Conservation (phyloP, 176 grass and related monocot genomes). For the Oryza officinalis region DNA sequence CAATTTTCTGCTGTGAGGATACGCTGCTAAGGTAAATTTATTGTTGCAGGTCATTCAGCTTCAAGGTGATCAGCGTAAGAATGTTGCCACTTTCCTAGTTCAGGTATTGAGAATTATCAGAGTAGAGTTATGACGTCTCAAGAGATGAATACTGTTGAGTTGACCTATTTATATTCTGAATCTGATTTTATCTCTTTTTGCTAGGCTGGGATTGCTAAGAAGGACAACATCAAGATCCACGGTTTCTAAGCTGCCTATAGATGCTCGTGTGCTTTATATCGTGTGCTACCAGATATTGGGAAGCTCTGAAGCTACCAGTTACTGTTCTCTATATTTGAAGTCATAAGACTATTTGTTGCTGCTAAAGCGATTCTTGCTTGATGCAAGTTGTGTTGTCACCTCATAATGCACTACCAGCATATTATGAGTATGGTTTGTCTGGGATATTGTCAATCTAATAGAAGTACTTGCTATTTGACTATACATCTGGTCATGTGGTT, state of each 20-base stretch:
- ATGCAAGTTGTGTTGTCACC: constrained; percentile 51
- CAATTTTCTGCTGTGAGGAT: background rate
- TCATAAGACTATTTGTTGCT: constrained; percentile 22
- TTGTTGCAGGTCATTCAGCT: constrained; percentile 63
- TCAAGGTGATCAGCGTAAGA: constrained; percentile 81
- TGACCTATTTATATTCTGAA: background rate
- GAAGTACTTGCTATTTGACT: constrained; percentile 22
- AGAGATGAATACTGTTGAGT: background rate
- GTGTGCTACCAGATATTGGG: background rate
- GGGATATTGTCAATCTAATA: constrained; percentile 40
- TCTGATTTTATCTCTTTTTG: background rate
- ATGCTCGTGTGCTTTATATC: background rate
- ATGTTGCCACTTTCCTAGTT: constrained; percentile 73
- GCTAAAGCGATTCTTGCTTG: constrained; percentile 39
- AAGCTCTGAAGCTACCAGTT: constrained; percentile 21
- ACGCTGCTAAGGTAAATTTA: background rate
- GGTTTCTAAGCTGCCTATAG: constrained; percentile 51
- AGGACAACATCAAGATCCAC: constrained; percentile 80
- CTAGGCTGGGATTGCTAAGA: constrained; percentile 77
- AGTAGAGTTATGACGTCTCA: background rate
- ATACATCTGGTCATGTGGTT: background rate
- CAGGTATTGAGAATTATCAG: constrained; percentile 38
- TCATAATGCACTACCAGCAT: constrained; percentile 12
- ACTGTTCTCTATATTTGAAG: constrained; percentile 33
- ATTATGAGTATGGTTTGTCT: constrained; percentile 38